These are phyloP conservation scores for Moesziomyces antarcticus DNA, from an alignment of 1,284 basidiomycete genomes.

Conservation along the genomic window DNA sequence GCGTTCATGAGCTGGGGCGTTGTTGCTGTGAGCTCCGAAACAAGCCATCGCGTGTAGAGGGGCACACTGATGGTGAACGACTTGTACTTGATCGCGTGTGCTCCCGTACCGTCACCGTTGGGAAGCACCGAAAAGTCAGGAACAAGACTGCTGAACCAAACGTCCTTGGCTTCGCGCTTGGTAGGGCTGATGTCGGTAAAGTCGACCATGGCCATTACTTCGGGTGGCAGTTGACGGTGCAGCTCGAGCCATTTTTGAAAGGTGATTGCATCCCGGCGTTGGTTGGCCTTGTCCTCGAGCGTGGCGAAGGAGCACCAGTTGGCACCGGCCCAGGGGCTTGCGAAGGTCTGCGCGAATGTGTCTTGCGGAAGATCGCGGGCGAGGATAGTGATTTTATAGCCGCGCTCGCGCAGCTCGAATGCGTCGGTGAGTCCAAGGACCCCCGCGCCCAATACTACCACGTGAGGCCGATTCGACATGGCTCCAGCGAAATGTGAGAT, in stretches of 20 bases:
- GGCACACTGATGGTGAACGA: conserved; percentile 55
- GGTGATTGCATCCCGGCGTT: conserved; percentile 44
- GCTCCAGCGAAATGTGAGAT: background rate
- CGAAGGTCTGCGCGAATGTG: conserved; percentile 73
- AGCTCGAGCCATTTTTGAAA: conserved; percentile 48
- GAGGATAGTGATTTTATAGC: conserved; percentile 73
- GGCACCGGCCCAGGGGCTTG: conserved; percentile 80
- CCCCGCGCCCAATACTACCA: conserved; percentile 55
- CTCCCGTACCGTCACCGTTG: conserved; percentile 17
- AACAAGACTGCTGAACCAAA: conserved; percentile 50
- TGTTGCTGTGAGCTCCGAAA: conserved; percentile 35
- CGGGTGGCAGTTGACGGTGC: conserved; percentile 31
- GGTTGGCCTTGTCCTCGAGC: conserved; percentile 50
- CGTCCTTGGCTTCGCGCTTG: conserved; percentile 25
- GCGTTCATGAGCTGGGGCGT: conserved; percentile 6
- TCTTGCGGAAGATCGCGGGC: conserved; percentile 78
- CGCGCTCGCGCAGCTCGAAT: conserved; percentile 68
- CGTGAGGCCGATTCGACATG: conserved; percentile 6
- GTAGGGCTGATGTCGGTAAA: conserved; percentile 45
- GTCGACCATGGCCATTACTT: conserved; percentile 48
- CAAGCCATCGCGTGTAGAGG: conserved; percentile 53
- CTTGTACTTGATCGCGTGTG: conserved; percentile 42
- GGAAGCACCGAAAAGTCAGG: conserved; percentile 31
- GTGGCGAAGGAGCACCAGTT: conserved; percentile 76
- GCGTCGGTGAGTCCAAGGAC: conserved; percentile 71